Evolutionary conservation across 805 yeast species (phyloP).

Genomic region (Pichia scutulata): DNA sequence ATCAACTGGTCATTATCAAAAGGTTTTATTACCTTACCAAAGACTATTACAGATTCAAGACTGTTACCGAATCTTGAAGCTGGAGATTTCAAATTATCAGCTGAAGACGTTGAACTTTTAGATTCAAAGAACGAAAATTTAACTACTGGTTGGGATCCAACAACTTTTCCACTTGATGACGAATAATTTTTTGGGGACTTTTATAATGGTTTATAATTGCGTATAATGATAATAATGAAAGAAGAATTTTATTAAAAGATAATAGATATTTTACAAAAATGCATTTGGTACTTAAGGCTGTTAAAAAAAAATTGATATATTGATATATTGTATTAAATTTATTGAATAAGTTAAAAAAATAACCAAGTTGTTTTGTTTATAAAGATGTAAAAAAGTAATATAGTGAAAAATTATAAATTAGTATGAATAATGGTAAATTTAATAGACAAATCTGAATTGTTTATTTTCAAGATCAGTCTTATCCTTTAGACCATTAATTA

Average conservation of each 20-base stretch:
- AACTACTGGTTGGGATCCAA: slow-evolving; percentile 19
- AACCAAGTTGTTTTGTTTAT: no score
- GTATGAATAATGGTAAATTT: background rate
- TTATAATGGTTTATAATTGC: background rate
- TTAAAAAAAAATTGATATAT: no score
- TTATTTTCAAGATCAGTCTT: slow-evolving; percentile 24
- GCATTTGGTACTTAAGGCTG: no score
- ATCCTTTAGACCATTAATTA: slow-evolving; percentile 27
- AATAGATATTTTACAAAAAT: no score
- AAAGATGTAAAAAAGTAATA: no score
- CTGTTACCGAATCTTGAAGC: slow-evolving; percentile 33
- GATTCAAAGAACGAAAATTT: slow-evolving; percentile 29
- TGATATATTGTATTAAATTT: no score
- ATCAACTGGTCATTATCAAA: slow-evolving; percentile 60
- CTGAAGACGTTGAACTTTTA: slow-evolving; percentile 29
- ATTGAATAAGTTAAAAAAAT: no score
- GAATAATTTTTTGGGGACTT: slow-evolving; percentile 2
- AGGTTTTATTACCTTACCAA: slow-evolving; percentile 41
- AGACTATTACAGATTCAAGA: slow-evolving; percentile 27
- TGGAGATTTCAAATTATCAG: slow-evolving; percentile 33
- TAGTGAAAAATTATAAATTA: no score
- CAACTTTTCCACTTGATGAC: slow-evolving; percentile 17
- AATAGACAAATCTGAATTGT: slow-evolving; percentile 16
- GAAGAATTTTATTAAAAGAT: no score
- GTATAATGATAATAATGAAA: no score